phyloP scores from a whole-genome alignment of 139 green algal genomes.

The Micractinium conductrix region DNA sequence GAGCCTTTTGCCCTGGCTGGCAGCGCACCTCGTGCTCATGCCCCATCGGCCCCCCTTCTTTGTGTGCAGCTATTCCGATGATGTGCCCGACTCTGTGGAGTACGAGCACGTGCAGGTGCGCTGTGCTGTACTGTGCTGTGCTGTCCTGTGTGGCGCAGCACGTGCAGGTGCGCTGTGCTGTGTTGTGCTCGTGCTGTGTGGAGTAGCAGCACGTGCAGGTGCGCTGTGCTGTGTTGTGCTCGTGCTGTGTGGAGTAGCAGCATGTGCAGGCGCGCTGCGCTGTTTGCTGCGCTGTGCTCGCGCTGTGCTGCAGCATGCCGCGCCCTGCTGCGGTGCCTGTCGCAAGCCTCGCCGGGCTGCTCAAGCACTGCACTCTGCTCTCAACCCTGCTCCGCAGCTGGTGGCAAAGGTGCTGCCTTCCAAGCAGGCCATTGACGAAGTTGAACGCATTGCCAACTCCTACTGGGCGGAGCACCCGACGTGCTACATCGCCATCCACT shows the following conservation, averaged over 20 bases:
- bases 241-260: too few species aligned
- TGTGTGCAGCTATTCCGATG: conserved; percentile 60
- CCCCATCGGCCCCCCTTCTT: background rate
- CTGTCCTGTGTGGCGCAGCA: too few species aligned
- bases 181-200: too few species aligned
- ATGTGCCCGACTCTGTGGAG: conserved; percentile 64
- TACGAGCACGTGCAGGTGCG: conserved; percentile 58
- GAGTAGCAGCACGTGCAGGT: conserved; percentile 59
- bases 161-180: too few species aligned
- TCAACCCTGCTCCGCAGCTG: conserved; percentile 43
- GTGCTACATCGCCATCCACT: conserved; percentile 85
- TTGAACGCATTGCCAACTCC: conserved; percentile 51
- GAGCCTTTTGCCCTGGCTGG: background rate
- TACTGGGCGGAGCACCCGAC: conserved; percentile 67
- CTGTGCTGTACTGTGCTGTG: too few species aligned
- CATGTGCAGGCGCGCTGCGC: too few species aligned
- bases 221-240: too few species aligned
- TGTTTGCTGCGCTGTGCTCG: too few species aligned
- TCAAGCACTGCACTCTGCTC: background rate
- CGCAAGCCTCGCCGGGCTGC: too few species aligned
- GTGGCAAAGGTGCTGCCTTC: conserved; percentile 78
- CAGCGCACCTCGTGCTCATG: too few species aligned
- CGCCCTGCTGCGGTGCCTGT: too few species aligned
- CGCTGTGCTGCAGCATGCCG: too few species aligned
- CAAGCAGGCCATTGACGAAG: conserved; percentile 59